Evolutionary conservation across 2,329 filamentous ascomycete genomes (phyloP).

Genomic region (Byssochlamys sp.): DNA sequence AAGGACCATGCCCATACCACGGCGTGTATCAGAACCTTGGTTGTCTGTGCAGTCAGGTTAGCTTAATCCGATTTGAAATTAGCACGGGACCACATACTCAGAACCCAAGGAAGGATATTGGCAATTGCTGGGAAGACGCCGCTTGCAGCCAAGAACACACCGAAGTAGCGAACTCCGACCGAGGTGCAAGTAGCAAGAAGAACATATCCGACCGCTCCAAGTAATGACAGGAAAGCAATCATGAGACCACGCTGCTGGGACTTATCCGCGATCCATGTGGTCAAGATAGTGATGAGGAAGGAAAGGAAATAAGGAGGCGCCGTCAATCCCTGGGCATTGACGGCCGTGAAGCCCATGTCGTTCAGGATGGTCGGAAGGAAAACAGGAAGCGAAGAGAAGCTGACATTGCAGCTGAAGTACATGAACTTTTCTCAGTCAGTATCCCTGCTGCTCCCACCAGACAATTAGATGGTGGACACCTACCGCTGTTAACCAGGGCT

Average conservation of each 20-base stretch:
- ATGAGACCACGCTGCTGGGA: slow-evolving; percentile 54
- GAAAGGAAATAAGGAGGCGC: slow-evolving; percentile 62
- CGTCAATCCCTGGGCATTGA: slow-evolving; percentile 62
- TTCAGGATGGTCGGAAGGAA: slow-evolving; percentile 55
- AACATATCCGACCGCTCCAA: slow-evolving; percentile 55
- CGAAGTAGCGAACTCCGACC: slow-evolving; percentile 43
- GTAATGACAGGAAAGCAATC: slow-evolving; percentile 46
- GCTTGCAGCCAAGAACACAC: slow-evolving; percentile 46
- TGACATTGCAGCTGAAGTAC: slow-evolving; percentile 55
- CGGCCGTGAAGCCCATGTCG: slow-evolving; percentile 58
- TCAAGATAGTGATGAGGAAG: slow-evolving; percentile 52
- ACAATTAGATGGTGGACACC: slow-evolving; percentile 6
- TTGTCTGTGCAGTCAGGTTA: slow-evolving; percentile 42
- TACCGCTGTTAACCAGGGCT: slow-evolving; percentile 41
- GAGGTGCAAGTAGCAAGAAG: slow-evolving; percentile 50
- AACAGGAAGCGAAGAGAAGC: slow-evolving; percentile 55
- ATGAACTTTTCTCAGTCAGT: slow-evolving; percentile 31
- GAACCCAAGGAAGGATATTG: slow-evolving; percentile 61
- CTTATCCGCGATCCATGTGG: slow-evolving; percentile 57
- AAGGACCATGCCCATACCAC: slow-evolving; percentile 58
- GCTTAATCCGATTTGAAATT: not conserved
- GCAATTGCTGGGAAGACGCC: slow-evolving; percentile 60
- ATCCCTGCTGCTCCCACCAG: not conserved
- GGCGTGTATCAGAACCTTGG: slow-evolving; percentile 58
- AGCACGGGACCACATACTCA: slow-evolving; percentile 32